Base-by-base conservation (phyloP, 2,329 filamentous ascomycete genomes). In the Periconia sp. region DNA sequence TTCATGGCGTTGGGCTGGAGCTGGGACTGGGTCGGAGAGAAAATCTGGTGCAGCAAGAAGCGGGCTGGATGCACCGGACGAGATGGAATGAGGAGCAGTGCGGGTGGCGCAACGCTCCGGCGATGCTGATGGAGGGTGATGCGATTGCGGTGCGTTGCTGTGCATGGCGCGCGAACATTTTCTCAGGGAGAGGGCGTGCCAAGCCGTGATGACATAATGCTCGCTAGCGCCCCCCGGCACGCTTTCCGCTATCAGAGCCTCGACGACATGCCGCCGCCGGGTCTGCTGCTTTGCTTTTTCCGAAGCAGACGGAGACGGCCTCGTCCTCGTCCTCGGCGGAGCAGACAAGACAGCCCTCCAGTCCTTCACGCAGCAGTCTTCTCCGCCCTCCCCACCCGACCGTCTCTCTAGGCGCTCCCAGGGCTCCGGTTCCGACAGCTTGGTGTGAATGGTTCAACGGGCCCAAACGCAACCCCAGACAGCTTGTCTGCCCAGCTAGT, bases 201-300 rank as follows among this genome's bases (percentile, higher is more conserved):
- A 16, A 31, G n/a, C 12, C 48, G 30, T 48, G 56, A 57, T 63
- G 58, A 63, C 52, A 54, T 61, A 58, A 63, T 51, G 38, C 34
- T 22, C 47, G 33, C 54, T 56, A 54, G 37, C 40, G 40, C 40
- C 38, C 28, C 35, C 35, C 48, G 41, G 43, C 36, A 34, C 32
- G 36, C 29, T 31, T 45, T 37, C 46, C 47, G 52, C 41, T 50
- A 44, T 50, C 47, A 37, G 22, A 19, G 32, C 17, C 30, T 25
- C n/a, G n/a, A n/a, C n/a, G n/a, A n/a, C n/a, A n/a, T n/a, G n/a
- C n/a, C n/a, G n/a, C n/a, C n/a, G n/a, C n/a, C n/a, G n/a, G n/a
- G n/a, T n/a, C n/a, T n/a, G n/a, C n/a, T n/a, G n/a, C n/a, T n/a
- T n/a, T n/a, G n/a, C n/a, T n/a, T n/a, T n/a, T n/a, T n/a, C n/a